Base-by-base conservation (phyloP, 192 early-diverging fungal species). In the Gonapodya prolifera region DNA sequence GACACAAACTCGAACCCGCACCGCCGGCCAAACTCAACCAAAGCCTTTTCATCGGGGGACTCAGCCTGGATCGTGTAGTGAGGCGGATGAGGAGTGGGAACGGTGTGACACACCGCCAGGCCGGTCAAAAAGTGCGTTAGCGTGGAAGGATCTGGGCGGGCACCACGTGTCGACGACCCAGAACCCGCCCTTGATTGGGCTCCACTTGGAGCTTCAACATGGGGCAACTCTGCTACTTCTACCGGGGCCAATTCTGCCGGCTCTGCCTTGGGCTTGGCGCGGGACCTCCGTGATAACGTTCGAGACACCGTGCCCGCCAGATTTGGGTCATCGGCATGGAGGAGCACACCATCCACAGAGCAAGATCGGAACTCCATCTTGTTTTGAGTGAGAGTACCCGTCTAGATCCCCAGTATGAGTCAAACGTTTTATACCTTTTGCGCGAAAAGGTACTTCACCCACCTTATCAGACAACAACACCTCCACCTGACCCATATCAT, bases 321-420 rank as follows among this genome's bases (percentile, higher is more conserved):
- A 8, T 61, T 61, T 23, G 8, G 8, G 45, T 61, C 45, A 8
- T 61, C 45, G 8, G 45, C 45, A 23, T 61, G 45, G 8, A 61
- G 8, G 8, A 92, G 83, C 18, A 89, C 84, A 18, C 95, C 97
- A 33, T 90, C 90, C 70, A 96, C 95, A 0, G 93, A 91, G 82
- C 95, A 96, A 80, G 93, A 92, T 70, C 92, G 91, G 78, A 96
- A 96, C 82, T 94, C 93, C 97, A 99, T 99, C 2, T 96, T 89
- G 80, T 99, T 99, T 79, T 94, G 92, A 0, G 97, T 99, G 45
- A 99, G 82, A 0, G 97, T 99, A 13, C 97, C 96, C 0, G 97
- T 99, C 76, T 99, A 97, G 84, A 97, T 96, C 31, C 92, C 93
- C 79, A 99, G 97, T 13, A 97, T 89, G 84, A 97, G 96, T 81